Evolutionary conservation across 1,284 basidiomycete genomes (phyloP).

Genomic region (Apiotrichum akiyoshidainum): DNA sequence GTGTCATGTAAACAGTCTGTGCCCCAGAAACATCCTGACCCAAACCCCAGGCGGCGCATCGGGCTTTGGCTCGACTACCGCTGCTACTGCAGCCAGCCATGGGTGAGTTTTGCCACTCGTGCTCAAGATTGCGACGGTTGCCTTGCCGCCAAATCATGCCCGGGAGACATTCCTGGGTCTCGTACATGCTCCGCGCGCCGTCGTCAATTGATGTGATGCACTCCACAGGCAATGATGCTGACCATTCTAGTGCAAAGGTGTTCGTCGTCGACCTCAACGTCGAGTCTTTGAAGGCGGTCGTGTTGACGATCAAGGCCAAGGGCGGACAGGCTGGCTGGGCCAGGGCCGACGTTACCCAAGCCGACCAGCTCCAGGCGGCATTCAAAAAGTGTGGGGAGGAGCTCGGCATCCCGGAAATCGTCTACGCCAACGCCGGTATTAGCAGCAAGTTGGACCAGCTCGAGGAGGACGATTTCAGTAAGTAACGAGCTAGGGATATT

Average conservation of each 20-base stretch:
- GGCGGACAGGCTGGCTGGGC: slow-evolving; percentile 7
- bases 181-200: too few species aligned
- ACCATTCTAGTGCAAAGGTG: slow-evolving; percentile 8
- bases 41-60: slow-evolving; percentile 20
- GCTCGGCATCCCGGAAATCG: slow-evolving; percentile 26
- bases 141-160: too few species aligned
- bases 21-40: background rate
- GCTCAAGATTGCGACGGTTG: background rate
- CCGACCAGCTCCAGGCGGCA: slow-evolving; percentile 11
- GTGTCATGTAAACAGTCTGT: background rate
- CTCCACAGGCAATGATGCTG: background rate
- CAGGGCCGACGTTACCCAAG: slow-evolving; percentile 21
- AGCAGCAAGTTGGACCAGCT: slow-evolving; percentile 16
- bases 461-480: slow-evolving; percentile 23
- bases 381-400: slow-evolving; percentile 18
- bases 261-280: slow-evolving; percentile 26
- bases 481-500: background rate
- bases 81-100: slow-evolving; percentile 10
- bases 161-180: too few species aligned
- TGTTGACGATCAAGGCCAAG: slow-evolving; percentile 2
- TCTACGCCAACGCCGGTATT: slow-evolving; percentile 30
- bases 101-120: slow-evolving; percentile 13
- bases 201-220: too few species aligned
- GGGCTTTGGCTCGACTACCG: slow-evolving; percentile 22
- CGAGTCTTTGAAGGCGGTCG: slow-evolving; percentile 2